Percentiles rank a stretch among this genome's conserved stretches.
These are phyloP conservation scores for Candida glucosophila DNA, from an alignment of 1,139 yeast species.

Conservation along the genomic window DNA sequence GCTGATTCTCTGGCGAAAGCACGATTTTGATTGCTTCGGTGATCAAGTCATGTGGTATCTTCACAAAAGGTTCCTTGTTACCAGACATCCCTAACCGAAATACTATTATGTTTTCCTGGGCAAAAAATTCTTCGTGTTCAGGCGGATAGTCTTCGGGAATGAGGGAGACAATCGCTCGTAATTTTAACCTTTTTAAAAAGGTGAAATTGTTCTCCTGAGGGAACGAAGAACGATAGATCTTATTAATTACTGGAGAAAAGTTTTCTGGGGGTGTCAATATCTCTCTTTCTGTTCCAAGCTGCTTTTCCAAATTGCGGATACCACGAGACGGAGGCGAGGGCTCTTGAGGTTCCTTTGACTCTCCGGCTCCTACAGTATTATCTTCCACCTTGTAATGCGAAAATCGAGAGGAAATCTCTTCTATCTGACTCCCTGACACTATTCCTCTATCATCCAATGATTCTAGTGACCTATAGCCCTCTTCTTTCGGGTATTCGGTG, in stretches of 20 bases:
- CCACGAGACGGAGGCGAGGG: no score
- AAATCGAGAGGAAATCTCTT: no score
- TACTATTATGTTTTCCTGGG: conserved; percentile 51
- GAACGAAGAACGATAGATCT: conserved; percentile 80
- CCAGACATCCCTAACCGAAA: conserved; percentile 93
- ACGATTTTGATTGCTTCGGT: conserved; percentile 78
- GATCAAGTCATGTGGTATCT: conserved; percentile 67
- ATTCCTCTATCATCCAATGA: no score
- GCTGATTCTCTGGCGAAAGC: conserved; percentile 78
- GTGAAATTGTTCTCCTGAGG: conserved; percentile 78
- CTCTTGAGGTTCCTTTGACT: no score
- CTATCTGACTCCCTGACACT: no score
- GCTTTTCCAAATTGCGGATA: no score
- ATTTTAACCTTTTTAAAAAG: conserved; percentile 51
- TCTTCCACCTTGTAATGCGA: no score
- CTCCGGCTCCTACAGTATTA: no score
- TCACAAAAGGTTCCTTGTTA: conserved; percentile 90
- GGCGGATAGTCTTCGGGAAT: conserved; percentile 89
- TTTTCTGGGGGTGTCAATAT: conserved; percentile 76
- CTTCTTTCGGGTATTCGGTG: no score
- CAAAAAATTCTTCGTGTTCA: conserved; percentile 58
- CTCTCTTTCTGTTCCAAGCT: no score
- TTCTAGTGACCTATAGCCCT: no score
- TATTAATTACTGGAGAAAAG: conserved; percentile 74
- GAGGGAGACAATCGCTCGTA: conserved; percentile 72